These are phyloP conservation scores for Debaryomyces castellii DNA, from an alignment of 805 yeast genomes.

Conservation along the genomic window DNA sequence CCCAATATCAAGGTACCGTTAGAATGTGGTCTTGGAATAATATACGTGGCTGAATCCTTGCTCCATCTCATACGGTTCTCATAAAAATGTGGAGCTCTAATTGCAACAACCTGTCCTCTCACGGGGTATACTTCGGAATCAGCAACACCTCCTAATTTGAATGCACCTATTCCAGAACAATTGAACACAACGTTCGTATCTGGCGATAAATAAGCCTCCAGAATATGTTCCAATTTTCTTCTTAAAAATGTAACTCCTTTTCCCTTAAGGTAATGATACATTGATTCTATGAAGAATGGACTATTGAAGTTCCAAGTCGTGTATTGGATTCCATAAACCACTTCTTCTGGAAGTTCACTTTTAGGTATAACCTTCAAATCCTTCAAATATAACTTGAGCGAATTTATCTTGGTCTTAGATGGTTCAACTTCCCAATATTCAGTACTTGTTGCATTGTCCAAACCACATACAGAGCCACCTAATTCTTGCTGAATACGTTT, in stretches of 20 bases:
- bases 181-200: conserved; percentile 58
- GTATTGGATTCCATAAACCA: conserved; percentile 54
- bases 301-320: conserved; percentile 72
- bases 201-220: conserved; percentile 48
- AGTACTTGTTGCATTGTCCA: conserved; percentile 51
- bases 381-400: conserved; percentile 48
- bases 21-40: conserved; percentile 70
- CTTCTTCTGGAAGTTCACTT: conserved; percentile 50
- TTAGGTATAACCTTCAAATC: conserved; percentile 41
- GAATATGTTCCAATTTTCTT: conserved; percentile 48
- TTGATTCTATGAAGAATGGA: conserved; percentile 55
- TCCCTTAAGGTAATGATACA: conserved; percentile 42
- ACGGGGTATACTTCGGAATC: conserved; percentile 68
- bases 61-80: conserved; percentile 65
- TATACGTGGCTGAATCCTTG: conserved; percentile 56
- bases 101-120: conserved; percentile 77
- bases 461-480: conserved; percentile 55
- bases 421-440: conserved; percentile 57
- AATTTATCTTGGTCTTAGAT: conserved; percentile 43
- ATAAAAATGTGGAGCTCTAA: conserved; percentile 65
- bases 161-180: conserved; percentile 76
- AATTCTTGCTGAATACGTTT: conserved; percentile 40
- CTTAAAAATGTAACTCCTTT: conserved; percentile 53
- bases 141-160: conserved; percentile 59
- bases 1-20: conserved; percentile 52